Conservation (phyloP, 2,329 filamentous ascomycete genomes). For the Pseudocercospora ulei region DNA sequence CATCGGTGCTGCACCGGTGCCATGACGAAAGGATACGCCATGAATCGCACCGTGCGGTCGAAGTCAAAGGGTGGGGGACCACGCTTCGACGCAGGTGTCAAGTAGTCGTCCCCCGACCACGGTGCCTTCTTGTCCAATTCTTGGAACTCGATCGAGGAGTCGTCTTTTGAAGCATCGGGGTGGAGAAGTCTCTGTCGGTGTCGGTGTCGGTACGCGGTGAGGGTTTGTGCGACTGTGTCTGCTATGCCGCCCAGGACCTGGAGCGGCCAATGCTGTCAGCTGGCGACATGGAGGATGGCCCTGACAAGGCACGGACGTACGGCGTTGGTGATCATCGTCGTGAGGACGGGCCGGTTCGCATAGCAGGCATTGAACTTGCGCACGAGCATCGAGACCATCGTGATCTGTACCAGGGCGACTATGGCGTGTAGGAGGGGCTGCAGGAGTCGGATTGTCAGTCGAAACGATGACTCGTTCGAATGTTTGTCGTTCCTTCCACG, state of each 20-base stretch:
- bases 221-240: constrained; percentile 88
- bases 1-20: constrained; percentile 90
- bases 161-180: constrained; percentile 50
- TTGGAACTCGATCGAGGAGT: constrained; percentile 77
- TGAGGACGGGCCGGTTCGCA: constrained; percentile 86
- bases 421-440: constrained; percentile 81
- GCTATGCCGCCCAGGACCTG: constrained; percentile 82
- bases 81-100: constrained; percentile 48
- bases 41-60: constrained; percentile 85
- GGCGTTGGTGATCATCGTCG: constrained; percentile 98
- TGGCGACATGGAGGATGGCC: constrained; percentile 2
- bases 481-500: no score
- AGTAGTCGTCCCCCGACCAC: constrained; percentile 54
- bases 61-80: constrained; percentile 86
- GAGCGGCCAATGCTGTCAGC: constrained; percentile 9
- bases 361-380: constrained; percentile 92
- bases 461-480: no score
- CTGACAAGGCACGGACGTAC: constrained; percentile 42
- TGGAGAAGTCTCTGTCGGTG: constrained; percentile 39
- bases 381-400: constrained; percentile 68
- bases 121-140: constrained; percentile 76
- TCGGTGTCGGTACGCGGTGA: constrained; percentile 69
- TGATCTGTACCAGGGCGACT: constrained; percentile 81
- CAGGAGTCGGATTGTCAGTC: no score
- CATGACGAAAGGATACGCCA: constrained; percentile 96